Percentiles rank a stretch among this genome's conserved stretches.
phyloP scores from a whole-genome alignment of 352 stramenopile species.

The Elongisporangium anandrum region DNA sequence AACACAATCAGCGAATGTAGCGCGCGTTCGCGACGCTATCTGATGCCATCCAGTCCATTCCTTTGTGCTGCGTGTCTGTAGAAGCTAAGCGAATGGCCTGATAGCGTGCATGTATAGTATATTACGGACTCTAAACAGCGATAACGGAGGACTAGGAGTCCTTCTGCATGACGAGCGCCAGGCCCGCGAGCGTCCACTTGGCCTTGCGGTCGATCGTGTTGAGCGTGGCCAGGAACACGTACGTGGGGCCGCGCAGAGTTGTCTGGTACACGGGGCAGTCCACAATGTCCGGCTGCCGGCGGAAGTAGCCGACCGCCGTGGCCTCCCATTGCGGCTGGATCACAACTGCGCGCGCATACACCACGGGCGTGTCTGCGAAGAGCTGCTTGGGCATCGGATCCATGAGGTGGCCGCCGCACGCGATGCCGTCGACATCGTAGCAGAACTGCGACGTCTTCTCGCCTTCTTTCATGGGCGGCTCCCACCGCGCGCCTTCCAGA shows the following conservation, averaged over 20 bases:
- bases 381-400: constrained; percentile 94
- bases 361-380: constrained; percentile 77
- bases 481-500: constrained; percentile 93
- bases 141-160: constrained; percentile 50
- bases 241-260: constrained; percentile 93
- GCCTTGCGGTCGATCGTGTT: constrained; percentile 71
- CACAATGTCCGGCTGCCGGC: constrained; percentile 84
- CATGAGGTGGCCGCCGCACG: constrained; percentile 81
- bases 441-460: constrained; percentile 75
- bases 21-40: constrained; percentile 1
- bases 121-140: background rate
- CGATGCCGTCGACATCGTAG: constrained; percentile 85
- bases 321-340: constrained; percentile 92
- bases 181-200: constrained; percentile 93
- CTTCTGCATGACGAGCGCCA: constrained; percentile 92
- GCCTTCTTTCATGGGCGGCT: constrained; percentile 55
- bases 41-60: constrained; percentile 4
- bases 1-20: background rate
- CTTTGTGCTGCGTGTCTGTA: too few species aligned
- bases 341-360: constrained; percentile 93
- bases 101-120: background rate
- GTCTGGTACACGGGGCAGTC: constrained; percentile 97
- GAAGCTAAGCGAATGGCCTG: too few species aligned
- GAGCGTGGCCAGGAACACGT: constrained; percentile 95
- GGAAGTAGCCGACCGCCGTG: constrained; percentile 93